Conservation (phyloP, 1,284 basidiomycete genomes). For the Ustilago curta region DNA sequence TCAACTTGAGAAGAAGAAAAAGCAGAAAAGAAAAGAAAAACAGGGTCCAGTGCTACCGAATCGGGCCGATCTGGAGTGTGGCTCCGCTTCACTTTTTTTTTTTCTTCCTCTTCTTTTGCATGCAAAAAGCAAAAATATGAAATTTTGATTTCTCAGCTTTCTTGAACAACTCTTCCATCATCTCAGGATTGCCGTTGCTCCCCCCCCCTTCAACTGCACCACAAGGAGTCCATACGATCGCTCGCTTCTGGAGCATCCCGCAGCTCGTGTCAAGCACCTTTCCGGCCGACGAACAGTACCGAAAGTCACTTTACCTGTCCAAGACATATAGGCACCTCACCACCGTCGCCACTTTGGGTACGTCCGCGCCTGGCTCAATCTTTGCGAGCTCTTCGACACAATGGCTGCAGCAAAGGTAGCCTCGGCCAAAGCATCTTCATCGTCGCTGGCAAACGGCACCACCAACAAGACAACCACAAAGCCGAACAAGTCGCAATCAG, state of each 20-base stretch:
- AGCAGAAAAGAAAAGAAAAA: slow-evolving; percentile 6
- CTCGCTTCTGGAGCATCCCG: neutral
- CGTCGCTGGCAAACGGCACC: slow-evolving; percentile 16
- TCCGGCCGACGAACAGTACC: neutral
- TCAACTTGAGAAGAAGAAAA: slow-evolving; percentile 10
- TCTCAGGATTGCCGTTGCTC: neutral
- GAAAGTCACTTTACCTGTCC: neutral
- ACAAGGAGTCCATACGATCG: neutral
- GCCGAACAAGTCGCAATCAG: slow-evolving; percentile 9
- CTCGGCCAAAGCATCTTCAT: slow-evolving; percentile 23
- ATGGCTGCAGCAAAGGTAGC: slow-evolving; percentile 39
- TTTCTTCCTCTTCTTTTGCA: slow-evolving; percentile 7
- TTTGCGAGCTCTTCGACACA: slow-evolving; percentile 10
- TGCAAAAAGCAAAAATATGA: slow-evolving; percentile 7
- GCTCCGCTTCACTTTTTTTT: slow-evolving; percentile 11
- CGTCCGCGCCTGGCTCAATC: neutral
- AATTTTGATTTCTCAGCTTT: slow-evolving; percentile 18
- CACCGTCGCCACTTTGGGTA: neutral
- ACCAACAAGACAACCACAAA: slow-evolving; percentile 26
- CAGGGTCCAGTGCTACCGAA: neutral
- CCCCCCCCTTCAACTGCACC: no score
- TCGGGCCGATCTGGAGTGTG: slow-evolving; percentile 19
- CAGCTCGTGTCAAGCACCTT: neutral
- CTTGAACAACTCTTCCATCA: slow-evolving; percentile 1
- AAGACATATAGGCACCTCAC: neutral